phyloP scores from a whole-genome alignment of 805 yeast species.

The Candida quercuum region DNA sequence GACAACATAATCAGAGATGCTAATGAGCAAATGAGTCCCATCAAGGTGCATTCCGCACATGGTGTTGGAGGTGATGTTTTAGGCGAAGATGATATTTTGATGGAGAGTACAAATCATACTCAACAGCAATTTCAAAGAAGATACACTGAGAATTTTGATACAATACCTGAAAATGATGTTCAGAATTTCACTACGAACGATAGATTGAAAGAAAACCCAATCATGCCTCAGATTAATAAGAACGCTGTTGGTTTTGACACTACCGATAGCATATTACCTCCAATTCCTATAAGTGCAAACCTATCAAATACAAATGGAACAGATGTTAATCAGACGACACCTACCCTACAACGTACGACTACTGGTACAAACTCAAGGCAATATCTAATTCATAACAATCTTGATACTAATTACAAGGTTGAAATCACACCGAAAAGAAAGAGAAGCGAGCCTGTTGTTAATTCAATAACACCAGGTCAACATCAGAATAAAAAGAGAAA shows the following conservation, averaged over 20 bases:
- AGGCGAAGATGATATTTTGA: constrained; percentile 9
- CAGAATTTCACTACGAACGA: constrained; percentile 1
- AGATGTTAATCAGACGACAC: constrained; percentile 23
- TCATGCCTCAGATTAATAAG: constrained; percentile 19
- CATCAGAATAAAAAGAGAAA: constrained; percentile 18
- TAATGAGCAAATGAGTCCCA: constrained; percentile 24
- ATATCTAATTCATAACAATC: constrained; percentile 17
- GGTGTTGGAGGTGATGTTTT: constrained; percentile 7
- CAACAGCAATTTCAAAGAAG: constrained; percentile 13
- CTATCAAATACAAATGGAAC: constrained; percentile 22
- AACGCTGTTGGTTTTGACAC: constrained; percentile 21
- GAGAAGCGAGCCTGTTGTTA: constrained; percentile 12
- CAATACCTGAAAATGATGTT: background rate
- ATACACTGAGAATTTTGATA: constrained; percentile 7
- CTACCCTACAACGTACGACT: constrained; percentile 14
- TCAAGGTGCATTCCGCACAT: constrained; percentile 10
- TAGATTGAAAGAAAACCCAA: constrained; percentile 16
- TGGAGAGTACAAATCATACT: constrained; percentile 21
- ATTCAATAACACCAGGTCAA: constrained; percentile 19
- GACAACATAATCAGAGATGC: constrained; percentile 11
- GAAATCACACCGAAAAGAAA: constrained; percentile 22
- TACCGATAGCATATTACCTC: constrained; percentile 23
- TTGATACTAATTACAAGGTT: constrained; percentile 19
- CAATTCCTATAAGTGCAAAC: constrained; percentile 19
- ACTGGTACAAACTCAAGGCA: constrained; percentile 12